Evolutionary conservation across 1,284 basidiomycete species (phyloP).

Genomic region (Ustilago esculenta): DNA sequence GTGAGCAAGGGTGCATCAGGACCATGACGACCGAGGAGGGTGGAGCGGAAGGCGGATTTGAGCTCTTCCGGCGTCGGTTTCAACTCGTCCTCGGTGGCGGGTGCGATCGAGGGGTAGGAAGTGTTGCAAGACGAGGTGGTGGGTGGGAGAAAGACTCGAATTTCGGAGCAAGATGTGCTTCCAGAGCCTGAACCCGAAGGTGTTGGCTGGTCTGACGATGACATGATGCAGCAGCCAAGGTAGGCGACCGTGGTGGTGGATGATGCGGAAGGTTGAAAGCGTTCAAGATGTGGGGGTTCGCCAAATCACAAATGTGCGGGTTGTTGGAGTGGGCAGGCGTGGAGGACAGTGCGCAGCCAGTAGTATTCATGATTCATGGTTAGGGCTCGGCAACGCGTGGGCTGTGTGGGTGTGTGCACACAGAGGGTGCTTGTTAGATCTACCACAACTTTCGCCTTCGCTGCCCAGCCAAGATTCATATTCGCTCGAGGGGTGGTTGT

Average conservation of each 20-base stretch:
- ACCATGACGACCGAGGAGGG: conserved; percentile 74
- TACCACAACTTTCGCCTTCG: too few species aligned
- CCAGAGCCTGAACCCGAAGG: background rate
- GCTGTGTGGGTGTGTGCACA: too few species aligned
- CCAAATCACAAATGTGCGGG: too few species aligned
- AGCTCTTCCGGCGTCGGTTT: conserved; percentile 79
- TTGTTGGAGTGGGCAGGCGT: too few species aligned
- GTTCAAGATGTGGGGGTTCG: too few species aligned
- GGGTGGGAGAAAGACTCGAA: conserved; percentile 24
- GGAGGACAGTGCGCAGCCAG: conserved; percentile 10
- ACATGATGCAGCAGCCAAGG: too few species aligned
- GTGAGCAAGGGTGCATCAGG: conserved; percentile 82
- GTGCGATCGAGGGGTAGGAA: background rate
- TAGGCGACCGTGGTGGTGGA: conserved; percentile 2
- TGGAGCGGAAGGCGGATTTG: conserved; percentile 74
- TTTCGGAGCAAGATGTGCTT: background rate
- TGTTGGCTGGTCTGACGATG: background rate
- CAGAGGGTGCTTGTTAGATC: conserved; percentile 22
- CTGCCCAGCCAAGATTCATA: too few species aligned
- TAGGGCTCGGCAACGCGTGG: too few species aligned
- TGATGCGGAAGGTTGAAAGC: too few species aligned
- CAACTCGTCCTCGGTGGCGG: conserved; percentile 65
- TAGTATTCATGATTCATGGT: too few species aligned
- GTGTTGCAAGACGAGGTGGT: conserved; percentile 2
- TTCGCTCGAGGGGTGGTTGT: too few species aligned